Evolutionary conservation across 2,329 filamentous ascomycete genomes (phyloP).

Genomic region (Fusarium piperis): DNA sequence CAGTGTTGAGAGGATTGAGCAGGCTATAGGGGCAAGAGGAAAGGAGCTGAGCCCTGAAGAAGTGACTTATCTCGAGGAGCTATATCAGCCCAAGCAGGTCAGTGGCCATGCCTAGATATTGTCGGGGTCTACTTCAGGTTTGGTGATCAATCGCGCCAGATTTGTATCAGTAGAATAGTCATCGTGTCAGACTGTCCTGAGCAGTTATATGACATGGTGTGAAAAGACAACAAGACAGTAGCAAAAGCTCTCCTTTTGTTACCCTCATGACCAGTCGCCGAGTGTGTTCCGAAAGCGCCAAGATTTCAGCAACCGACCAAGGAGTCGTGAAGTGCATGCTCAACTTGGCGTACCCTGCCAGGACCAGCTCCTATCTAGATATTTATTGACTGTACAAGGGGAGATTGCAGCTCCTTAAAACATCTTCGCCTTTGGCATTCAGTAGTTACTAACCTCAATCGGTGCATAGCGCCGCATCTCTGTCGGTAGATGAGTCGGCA

Average conservation of each 20-base stretch:
- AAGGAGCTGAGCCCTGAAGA: conserved; percentile 19
- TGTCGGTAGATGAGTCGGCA: conserved; percentile 16
- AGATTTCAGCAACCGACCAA: not conserved
- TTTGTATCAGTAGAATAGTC: too few relatives aligned
- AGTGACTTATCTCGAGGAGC: conserved; percentile 19
- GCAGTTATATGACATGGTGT: too few relatives aligned
- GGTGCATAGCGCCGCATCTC: not conserved
- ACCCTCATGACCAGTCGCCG: not conserved
- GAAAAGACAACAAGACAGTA: not conserved
- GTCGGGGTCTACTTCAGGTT: not conserved
- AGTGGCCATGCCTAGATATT: not conserved
- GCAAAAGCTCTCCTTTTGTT: not conserved
- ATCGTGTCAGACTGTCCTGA: too few relatives aligned
- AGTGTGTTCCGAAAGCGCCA: not conserved
- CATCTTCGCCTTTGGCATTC: accelerated
- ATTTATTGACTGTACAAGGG: not conserved
- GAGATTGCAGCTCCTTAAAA: not conserved
- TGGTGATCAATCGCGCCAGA: too few relatives aligned
- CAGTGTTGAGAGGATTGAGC: conserved; percentile 29
- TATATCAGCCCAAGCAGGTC: conserved; percentile 28
- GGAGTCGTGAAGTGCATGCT: not conserved
- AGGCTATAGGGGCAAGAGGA: conserved; percentile 17
- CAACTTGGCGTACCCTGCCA: not conserved
- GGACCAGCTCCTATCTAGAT: not conserved
- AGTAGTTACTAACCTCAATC: not conserved